Evolutionary conservation across 371 early-diverging fungal genomes (phyloP).

Genomic region (Lichtheimia ramosa): DNA sequence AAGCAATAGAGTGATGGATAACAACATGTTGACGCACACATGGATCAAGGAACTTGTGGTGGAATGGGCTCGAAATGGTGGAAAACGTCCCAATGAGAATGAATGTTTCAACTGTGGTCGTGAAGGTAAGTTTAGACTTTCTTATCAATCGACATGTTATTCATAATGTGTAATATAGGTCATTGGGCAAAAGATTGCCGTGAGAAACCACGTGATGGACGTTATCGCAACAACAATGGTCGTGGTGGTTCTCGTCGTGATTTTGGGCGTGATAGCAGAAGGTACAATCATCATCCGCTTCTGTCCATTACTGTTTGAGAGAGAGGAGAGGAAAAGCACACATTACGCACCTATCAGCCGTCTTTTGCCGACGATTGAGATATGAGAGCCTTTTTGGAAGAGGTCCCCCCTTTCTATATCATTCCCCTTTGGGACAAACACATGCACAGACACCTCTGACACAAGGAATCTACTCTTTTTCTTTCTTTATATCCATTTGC

Average conservation of each 20-base stretch:
- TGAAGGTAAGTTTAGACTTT: conserved; percentile 61
- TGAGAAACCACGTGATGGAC: conserved; percentile 33
- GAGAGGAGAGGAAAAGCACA: not conserved
- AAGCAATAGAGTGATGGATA: conserved; percentile 50
- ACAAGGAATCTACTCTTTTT: conserved; percentile 8
- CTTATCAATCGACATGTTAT: not conserved
- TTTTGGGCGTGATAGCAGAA: conserved; percentile 32
- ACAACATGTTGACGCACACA: not conserved
- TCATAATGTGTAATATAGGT: conserved; percentile 40
- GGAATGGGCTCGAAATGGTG: conserved; percentile 65
- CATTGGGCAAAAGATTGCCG: conserved; percentile 79
- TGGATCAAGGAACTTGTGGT: conserved; percentile 35
- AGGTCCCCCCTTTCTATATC: not conserved
- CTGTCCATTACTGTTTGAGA: not conserved
- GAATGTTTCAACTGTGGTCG: conserved; percentile 70
- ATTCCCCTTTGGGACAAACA: not conserved
- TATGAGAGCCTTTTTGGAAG: not conserved
- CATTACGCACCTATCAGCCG: not conserved
- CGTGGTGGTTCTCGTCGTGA: conserved; percentile 26
- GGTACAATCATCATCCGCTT: conserved; percentile 21
- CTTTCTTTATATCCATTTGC: conserved; percentile 8
- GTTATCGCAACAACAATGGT: conserved; percentile 19
- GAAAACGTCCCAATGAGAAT: conserved; percentile 54
- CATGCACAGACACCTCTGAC: conserved; percentile 12
- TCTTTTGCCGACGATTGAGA: not conserved